Base-by-base conservation (phyloP, 495 filamentous ascomycete genomes). In the Margaritispora aquatica region DNA sequence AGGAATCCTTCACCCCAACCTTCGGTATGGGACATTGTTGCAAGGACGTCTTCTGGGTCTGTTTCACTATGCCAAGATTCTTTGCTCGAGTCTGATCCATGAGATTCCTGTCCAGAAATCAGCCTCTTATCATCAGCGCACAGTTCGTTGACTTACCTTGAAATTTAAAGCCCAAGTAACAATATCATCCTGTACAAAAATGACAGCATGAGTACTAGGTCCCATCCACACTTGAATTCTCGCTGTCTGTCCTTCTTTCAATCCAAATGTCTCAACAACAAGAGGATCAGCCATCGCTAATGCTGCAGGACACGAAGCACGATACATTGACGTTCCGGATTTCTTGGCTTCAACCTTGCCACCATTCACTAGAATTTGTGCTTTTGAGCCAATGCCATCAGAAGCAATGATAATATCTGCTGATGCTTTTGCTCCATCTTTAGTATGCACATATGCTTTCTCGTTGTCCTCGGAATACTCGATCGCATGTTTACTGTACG, bases 351-450 rank as follows among this genome's bases (percentile, higher is more conserved):
- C 62, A 70, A 72, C 19, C 76, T 75, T 17, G 59, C 80, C 70
- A 2, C 81, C 83, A 15, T 73, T 73, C 17, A 80, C 75, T 0
- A 80, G 61, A 34, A 68, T 73, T 49, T 76, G 73, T 17, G 79
- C 79, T 60, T 76, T 77, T 34, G 77, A 75, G 11, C 78, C 76
- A 5, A 84, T 71, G 15, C 82, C 83, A 69, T 86, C 83, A 1
- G 83, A 83, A 2, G 82, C 83, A 51, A 86, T 75, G 3, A 85
- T 71, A 0, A 85, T 55, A 65, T 86, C 80, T 4, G 79, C 80
- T 44, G 77, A 72, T 63, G 73, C 80, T 0, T 29, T 66, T 44
- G 76, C 72, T 11, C 80, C 82, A 36, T 80, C 70, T 22, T 80
- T 73, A 0, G 79, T 74, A 0, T 75, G 65, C 27, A 80, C 75